These are phyloP conservation scores for Scenedesmus sp. DNA, from an alignment of 163 green algal species.

Conservation along the genomic window DNA sequence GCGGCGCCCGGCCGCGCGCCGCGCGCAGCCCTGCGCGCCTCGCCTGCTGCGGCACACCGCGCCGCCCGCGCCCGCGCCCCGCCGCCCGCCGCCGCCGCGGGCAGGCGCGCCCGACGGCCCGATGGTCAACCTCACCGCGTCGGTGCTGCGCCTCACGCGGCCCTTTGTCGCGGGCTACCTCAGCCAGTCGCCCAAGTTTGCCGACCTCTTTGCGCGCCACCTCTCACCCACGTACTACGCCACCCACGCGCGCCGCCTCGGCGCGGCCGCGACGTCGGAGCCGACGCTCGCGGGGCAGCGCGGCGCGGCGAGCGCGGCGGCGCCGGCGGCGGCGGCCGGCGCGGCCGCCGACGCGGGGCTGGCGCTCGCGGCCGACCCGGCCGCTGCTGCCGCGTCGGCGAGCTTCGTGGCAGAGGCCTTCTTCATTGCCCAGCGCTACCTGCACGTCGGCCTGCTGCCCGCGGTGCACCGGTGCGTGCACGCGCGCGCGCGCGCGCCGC, in stretches of 20 bases:
- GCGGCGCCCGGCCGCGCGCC: too few species aligned
- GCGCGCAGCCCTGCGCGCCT: not conserved
- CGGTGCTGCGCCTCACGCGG: slow-evolving; percentile 53
- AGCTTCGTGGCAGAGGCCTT: slow-evolving; percentile 80
- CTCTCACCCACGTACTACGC: slow-evolving; percentile 63
- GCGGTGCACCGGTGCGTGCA: slow-evolving; percentile 48
- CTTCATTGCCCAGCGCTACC: slow-evolving; percentile 66
- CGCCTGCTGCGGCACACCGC: not conserved
- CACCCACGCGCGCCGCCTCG: slow-evolving; percentile 47
- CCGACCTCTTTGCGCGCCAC: slow-evolving; percentile 58
- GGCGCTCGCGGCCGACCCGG: slow-evolving; percentile 10
- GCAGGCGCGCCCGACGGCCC: slow-evolving; percentile 57
- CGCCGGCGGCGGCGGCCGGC: not conserved
- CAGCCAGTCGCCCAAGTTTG: slow-evolving; percentile 38
- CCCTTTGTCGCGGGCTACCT: slow-evolving; percentile 58
- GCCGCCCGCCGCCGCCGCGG: not conserved
- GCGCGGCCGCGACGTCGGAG: slow-evolving; percentile 3
- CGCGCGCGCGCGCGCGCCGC: too few species aligned
- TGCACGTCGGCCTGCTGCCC: slow-evolving; percentile 66
- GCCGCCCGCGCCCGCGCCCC: too few species aligned
- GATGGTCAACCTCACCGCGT: slow-evolving; percentile 59
- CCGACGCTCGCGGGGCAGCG: slow-evolving; percentile 29
- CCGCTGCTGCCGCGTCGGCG: slow-evolving; percentile 33
- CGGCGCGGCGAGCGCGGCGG: slow-evolving; percentile 30
- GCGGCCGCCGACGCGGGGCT: not conserved